Evolutionary conservation across 2,329 filamentous ascomycete species (phyloP).

Genomic region (Cryphonectria parasitica): DNA sequence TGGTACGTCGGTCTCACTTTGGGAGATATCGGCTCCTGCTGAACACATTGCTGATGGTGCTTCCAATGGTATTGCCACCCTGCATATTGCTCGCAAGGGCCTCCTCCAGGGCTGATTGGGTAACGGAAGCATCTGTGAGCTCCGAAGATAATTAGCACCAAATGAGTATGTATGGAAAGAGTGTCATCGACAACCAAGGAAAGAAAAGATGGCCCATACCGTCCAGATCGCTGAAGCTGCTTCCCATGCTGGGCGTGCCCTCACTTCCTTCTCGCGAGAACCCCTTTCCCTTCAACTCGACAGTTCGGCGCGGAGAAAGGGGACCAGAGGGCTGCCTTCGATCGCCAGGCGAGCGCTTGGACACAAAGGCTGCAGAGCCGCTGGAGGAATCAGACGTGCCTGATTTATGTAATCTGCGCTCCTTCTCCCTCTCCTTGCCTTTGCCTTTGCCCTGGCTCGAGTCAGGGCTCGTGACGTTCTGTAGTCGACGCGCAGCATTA

Average conservation of each 20-base stretch:
- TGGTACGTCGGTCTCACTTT: conserved; percentile 29
- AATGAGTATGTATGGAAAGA: background rate
- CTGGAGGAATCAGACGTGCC: conserved; percentile 68
- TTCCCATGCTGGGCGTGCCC: conserved; percentile 79
- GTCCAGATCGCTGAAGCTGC: conserved; percentile 84
- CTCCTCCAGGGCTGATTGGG: conserved; percentile 79
- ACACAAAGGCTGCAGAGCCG: conserved; percentile 51
- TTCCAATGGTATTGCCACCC: conserved; percentile 58
- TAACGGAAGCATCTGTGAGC: conserved; percentile 73
- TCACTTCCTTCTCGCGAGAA: conserved; percentile 68
- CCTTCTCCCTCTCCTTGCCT: conserved; percentile 38
- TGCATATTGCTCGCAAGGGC: conserved; percentile 74
- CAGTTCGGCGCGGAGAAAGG: conserved; percentile 61
- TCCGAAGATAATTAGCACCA: conserved; percentile 18
- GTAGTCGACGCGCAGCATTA: conserved; percentile 37
- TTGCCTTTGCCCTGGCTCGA: conserved; percentile 34
- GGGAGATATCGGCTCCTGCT: conserved; percentile 63
- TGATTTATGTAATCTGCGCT: conserved; percentile 45
- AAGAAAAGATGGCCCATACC: conserved; percentile 48
- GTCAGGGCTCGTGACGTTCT: conserved; percentile 23
- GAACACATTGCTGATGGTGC: conserved; percentile 70
- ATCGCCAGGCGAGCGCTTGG: conserved; percentile 38
- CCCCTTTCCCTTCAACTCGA: conserved; percentile 59
- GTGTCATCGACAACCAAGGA: conserved; percentile 8
- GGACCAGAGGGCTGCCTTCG: conserved; percentile 47